Evolutionary conservation across 2,329 filamentous ascomycete species (phyloP).

Genomic region (Trichoderma brevicompactum): DNA sequence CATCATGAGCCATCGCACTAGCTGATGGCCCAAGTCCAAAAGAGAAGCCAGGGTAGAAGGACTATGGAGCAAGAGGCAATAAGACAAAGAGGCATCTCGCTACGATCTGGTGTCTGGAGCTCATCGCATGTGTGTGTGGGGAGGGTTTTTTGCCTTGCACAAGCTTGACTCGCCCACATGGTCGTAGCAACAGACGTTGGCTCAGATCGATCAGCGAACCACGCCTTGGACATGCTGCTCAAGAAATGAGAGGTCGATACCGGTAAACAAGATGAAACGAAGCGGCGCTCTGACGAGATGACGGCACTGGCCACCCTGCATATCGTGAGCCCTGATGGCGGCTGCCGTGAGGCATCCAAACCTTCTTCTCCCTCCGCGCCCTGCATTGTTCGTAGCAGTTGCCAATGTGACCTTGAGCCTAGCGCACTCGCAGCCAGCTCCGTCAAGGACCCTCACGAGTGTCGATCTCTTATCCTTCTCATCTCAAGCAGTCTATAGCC

Average conservation of each 20-base stretch:
- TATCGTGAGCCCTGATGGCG: constrained; percentile 11
- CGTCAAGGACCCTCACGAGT: not conserved
- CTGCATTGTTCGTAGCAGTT: constrained; percentile 5
- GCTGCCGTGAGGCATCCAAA: constrained; percentile 3
- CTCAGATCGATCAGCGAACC: constrained; percentile 10
- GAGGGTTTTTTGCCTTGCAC: constrained; percentile 12
- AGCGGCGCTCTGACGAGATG: constrained; percentile 10
- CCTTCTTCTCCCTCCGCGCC: not conserved
- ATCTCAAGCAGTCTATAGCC: not conserved
- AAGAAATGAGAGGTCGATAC: not conserved
- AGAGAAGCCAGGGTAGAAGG: not conserved
- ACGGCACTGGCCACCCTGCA: constrained; percentile 26
- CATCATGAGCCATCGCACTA: constrained; percentile 15
- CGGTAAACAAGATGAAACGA: constrained; percentile 24
- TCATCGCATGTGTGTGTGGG: constrained; percentile 13
- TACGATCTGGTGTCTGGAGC: constrained; percentile 5
- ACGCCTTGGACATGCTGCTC: not conserved
- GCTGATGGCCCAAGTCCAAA: not conserved
- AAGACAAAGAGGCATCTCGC: constrained; percentile 28
- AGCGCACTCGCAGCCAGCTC: constrained; percentile 15
- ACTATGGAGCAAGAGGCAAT: constrained; percentile 10
- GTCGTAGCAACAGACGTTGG: constrained; percentile 14
- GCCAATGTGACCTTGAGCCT: not conserved
- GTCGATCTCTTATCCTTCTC: constrained; percentile 8
- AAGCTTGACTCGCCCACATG: constrained; percentile 8